Conservation (phyloP, 2,329 filamentous ascomycete genomes). For the Colletotrichum incanum region DNA sequence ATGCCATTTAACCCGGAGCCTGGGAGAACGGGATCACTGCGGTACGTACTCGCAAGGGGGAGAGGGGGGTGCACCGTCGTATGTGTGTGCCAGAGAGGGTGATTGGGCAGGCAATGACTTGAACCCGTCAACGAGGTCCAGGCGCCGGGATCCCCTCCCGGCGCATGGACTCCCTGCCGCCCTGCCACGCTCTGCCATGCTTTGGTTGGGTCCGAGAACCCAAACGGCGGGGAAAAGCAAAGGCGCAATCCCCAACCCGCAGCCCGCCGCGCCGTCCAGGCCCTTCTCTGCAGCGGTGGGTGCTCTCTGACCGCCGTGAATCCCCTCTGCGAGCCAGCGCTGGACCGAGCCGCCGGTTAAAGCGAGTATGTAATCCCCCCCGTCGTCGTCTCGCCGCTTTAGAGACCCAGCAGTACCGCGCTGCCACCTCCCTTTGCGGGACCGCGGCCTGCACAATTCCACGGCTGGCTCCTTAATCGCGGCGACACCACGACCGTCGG, state of each 20-base stretch:
- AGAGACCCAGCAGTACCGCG: slow-evolving; percentile 8
- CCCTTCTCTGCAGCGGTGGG: neutral
- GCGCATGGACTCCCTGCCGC: slow-evolving; percentile 15
- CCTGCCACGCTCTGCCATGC: neutral
- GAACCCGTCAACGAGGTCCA: slow-evolving; percentile 17
- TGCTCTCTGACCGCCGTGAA: slow-evolving; percentile 1
- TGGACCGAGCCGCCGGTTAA: slow-evolving; percentile 18
- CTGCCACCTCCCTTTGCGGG: slow-evolving; percentile 25
- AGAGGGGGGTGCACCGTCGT: slow-evolving; percentile 3
- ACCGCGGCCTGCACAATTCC: slow-evolving; percentile 29
- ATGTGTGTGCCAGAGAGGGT: no score
- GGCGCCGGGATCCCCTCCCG: slow-evolving; percentile 30
- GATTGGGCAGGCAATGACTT: neutral
- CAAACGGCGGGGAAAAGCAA: slow-evolving; percentile 1
- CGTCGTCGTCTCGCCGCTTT: neutral
- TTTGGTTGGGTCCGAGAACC: slow-evolving; percentile 23
- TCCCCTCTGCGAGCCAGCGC: neutral
- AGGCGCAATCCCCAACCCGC: neutral
- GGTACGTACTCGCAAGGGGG: neutral
- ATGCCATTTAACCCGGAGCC: slow-evolving; percentile 2
- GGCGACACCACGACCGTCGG: slow-evolving; percentile 5
- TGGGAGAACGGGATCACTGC: neutral
- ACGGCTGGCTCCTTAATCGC: neutral
- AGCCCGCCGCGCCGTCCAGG: neutral
- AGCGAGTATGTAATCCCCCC: neutral